Conservation (phyloP, 495 filamentous ascomycete species). For the Penicillium bovifimosum region DNA sequence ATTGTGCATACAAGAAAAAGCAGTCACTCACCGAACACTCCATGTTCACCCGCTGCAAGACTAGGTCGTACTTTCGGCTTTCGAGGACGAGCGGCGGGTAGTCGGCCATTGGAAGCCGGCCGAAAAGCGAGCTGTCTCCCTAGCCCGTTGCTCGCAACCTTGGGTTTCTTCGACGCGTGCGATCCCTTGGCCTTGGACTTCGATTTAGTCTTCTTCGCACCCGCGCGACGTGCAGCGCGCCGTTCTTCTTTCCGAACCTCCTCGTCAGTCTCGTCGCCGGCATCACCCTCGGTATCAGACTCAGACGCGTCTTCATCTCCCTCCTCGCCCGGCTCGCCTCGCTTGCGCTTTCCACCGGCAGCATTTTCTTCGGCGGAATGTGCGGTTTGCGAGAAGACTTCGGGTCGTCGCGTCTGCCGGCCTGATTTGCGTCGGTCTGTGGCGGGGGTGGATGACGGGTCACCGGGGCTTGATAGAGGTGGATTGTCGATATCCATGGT, state of each 20-base stretch:
- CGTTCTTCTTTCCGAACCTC: constrained; percentile 59
- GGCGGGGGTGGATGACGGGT: constrained; percentile 32
- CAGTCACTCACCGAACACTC: constrained; percentile 66
- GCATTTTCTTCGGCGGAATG: constrained; percentile 29
- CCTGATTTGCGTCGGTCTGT: constrained; percentile 71
- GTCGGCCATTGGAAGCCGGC: constrained; percentile 42
- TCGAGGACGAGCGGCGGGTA: constrained; percentile 39
- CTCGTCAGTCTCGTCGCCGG: constrained; percentile 56
- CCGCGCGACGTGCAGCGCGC: constrained; percentile 38
- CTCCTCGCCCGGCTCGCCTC: constrained; percentile 30
- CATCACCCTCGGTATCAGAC: constrained; percentile 43
- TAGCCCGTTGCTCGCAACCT: constrained; percentile 54
- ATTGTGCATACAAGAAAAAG: background rate
- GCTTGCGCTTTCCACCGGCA: constrained; percentile 52
- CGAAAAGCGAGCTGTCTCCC: constrained; percentile 45
- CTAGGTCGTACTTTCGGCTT: constrained; percentile 58
- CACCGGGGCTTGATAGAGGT: constrained; percentile 21
- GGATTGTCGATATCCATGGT: constrained; percentile 37
- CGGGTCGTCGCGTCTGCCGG: constrained; percentile 70
- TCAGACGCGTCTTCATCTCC: constrained; percentile 52
- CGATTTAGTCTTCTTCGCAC: constrained; percentile 59
- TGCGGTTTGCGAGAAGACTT: constrained; percentile 51
- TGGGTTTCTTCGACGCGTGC: constrained; percentile 46
- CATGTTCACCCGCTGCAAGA: constrained; percentile 57
- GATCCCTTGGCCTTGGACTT: constrained; percentile 24